These are phyloP conservation scores for Dothistroma septosporum DNA, from an alignment of 2,329 filamentous ascomycete genomes.

Conservation along the genomic window DNA sequence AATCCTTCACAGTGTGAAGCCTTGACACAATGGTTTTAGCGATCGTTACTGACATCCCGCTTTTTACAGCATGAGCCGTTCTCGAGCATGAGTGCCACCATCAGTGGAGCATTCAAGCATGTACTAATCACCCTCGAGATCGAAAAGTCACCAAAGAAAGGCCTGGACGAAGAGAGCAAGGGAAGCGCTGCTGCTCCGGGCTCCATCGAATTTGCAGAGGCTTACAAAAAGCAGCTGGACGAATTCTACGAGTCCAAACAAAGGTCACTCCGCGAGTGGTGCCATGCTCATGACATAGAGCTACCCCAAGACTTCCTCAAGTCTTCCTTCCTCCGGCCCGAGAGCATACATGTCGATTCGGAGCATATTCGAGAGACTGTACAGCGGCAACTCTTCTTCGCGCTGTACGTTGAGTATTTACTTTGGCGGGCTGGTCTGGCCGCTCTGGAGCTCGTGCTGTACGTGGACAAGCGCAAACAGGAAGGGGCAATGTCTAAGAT, in stretches of 20 bases:
- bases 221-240: conserved; percentile 52
- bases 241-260: conserved; percentile 52
- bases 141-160: conserved; percentile 35
- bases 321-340: conserved; percentile 47
- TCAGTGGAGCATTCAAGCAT: conserved; percentile 65
- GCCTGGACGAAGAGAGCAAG: conserved; percentile 37
- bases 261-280: conserved; percentile 55
- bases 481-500: conserved; percentile 62
- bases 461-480: conserved; percentile 60
- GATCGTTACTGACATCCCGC: background rate
- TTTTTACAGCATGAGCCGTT: conserved; percentile 57
- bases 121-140: conserved; percentile 54
- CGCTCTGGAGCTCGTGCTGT: conserved; percentile 62
- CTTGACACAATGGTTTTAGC: conserved; percentile 33
- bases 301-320: conserved; percentile 52
- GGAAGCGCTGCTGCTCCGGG: conserved; percentile 51
- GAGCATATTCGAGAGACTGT: conserved; percentile 59
- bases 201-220: conserved; percentile 53
- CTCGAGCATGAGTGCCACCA: conserved; percentile 55
- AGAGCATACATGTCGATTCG: conserved; percentile 38
- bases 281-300: conserved; percentile 45
- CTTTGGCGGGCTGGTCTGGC: conserved; percentile 56
- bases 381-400: conserved; percentile 65
- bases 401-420: conserved; percentile 69
- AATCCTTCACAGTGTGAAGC: conserved; percentile 34